Base-by-base conservation (phyloP, 768 basidiomycete genomes). In the Rhodotorula diobovata region DNA sequence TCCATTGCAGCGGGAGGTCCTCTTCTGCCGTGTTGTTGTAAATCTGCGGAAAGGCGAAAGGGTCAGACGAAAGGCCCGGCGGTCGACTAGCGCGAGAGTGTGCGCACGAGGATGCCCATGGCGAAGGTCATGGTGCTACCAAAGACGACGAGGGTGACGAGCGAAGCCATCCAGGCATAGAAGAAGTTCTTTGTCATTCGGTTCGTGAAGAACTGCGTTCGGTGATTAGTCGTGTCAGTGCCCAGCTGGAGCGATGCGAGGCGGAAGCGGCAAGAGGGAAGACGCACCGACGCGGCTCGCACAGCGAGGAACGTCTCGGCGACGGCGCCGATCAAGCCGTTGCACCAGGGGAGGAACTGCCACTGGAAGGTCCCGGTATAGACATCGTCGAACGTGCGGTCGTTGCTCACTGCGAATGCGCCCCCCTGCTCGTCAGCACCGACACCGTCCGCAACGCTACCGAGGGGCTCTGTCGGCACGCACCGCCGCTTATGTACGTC, bases 171-270 rank as follows among this genome's bases (percentile, higher is more conserved):
- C 67, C 67, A 68, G 0, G 43, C 46, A 56, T 63, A 68, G 56
- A 68, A 68, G 45, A 11, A 4, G n/a, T 4, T 12, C 34, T 62
- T 62, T 28, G 45, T 32, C 2, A 14, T 50, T 21, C 30, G 28
- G 30, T 58, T 53, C 20, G 46, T 8, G 30, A 68, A 58, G 61
- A 68, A 68, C 67, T 68, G 67, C 28, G 9, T 15, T 18, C 9
- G n/a, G 2, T 16, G 23, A 7, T n/a, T n/a, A n/a, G n/a, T 21
- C 15, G 30, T 14, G 58, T 28, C 35, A 25, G 34, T 7, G 23
- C n/a, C n/a, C n/a, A 50, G 48, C 25, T 11, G 7, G 25, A 28
- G 9, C 48, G 48, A 21, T 7, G 4, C 6, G 23, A 50, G 25
- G 43, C 7, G 8, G 6, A 30, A 3, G 34, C 5, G 37, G 12